Conservation (phyloP, 257 asterid genomes). For the Haberlea rhodopensis region DNA sequence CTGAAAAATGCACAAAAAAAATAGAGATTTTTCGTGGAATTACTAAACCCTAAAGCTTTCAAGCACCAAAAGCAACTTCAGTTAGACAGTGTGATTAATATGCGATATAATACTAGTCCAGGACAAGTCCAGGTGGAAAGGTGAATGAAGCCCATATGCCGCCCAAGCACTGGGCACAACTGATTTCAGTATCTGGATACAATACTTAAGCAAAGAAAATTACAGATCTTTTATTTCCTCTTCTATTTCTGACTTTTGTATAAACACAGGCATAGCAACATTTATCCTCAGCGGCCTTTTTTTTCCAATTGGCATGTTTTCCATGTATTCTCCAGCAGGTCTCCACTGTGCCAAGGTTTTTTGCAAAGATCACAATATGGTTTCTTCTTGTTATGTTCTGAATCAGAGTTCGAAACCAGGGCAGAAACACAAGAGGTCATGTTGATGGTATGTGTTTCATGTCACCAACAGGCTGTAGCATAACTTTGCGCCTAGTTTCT, state of each 20-base stretch:
- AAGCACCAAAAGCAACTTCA: not conserved
- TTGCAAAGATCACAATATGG: no score
- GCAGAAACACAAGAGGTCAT: no score
- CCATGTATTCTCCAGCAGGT: no score
- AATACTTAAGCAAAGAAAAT: not conserved
- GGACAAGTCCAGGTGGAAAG: not conserved
- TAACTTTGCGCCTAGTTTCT: no score
- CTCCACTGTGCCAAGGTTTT: no score
- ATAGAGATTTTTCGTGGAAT: not conserved
- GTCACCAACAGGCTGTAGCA: no score
- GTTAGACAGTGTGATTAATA: not conserved
- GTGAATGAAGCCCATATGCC: not conserved
- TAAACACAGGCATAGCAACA: not conserved
- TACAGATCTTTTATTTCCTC: not conserved
- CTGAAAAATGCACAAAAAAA: not conserved
- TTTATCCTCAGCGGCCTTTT: not conserved
- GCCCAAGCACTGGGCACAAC: not conserved
- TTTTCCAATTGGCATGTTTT: no score
- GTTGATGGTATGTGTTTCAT: no score
- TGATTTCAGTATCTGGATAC: not conserved
- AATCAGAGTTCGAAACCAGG: no score
- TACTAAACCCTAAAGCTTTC: slow-evolving; percentile 3
- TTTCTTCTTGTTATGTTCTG: no score
- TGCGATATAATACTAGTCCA: not conserved
- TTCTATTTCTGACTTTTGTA: no score